Base-by-base conservation (phyloP, 2,329 filamentous ascomycete species). In the Colletotrichum lini region DNA sequence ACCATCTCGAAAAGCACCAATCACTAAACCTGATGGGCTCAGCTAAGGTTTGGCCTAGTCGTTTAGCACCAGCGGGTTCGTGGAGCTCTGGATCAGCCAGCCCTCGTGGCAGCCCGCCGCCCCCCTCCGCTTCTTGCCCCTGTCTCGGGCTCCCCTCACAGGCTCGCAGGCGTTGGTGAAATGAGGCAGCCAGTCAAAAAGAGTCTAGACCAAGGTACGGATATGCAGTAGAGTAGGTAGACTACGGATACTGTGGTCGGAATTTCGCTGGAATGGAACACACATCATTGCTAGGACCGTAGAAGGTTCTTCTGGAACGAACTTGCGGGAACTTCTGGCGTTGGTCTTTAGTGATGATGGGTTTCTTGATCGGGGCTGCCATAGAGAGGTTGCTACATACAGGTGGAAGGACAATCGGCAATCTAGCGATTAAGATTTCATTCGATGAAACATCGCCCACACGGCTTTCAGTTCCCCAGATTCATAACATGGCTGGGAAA, bases 11-110 rank as follows among this genome's bases (percentile, higher is more conserved):
- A 10, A 35, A 7, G 23, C 50, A 38, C 67, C 67, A 70, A 67
- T 70, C n/a, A 67, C 3, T 4, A 35, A 16, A 6, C 12, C 35
- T n/a, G 15, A 10, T 49, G 38, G 23, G 21, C 15, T 13, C 50
- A 21, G n/a, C 68, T 58, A 67, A 71, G 68, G 68, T 67, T 71
- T 50, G 57, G 52, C 4, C 64, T 67, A 71, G 44, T 26, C 15
- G 5, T 16, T 45, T 71, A 30, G 68, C 52, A 67, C 44, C 44
- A 26, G 30, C 30, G 30, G 30, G 63, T 50, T 67, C 67, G 63
- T 44, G 23, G 44, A 61, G 23, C 35, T n/a, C 21, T 61, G 67
- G 56, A 44, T 57, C 50, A 61, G 49, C 45, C 58, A 57, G 65
- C 21, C 65, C 69, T 63, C 68, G 64, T 67, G 67, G 67, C 63